Percentiles rank a stretch among this genome's conserved stretches.
Evolutionary conservation across 257 asterid species (phyloP).

Genomic region (Paraleonurus japonicus): DNA sequence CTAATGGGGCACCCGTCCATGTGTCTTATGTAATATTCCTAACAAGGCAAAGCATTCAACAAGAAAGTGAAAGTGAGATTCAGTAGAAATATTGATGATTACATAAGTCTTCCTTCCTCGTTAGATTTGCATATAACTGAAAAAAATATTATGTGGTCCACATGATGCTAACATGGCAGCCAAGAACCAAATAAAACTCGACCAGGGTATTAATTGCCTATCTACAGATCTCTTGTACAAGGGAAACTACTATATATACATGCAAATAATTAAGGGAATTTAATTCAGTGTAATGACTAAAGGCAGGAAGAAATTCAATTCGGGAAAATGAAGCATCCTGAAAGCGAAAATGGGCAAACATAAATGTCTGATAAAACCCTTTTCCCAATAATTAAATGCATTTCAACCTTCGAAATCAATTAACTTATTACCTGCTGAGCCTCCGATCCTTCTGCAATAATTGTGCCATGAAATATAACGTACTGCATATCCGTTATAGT

Average conservation of each 20-base stretch:
- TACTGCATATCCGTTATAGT: slow-evolving; percentile 72
- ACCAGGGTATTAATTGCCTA: background rate
- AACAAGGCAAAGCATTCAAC: slow-evolving; percentile 4
- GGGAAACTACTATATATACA: background rate
- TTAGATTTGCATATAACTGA: slow-evolving; percentile 2
- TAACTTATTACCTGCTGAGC: slow-evolving; percentile 54
- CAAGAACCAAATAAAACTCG: slow-evolving; percentile 5
- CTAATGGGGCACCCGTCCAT: slow-evolving; percentile 59
- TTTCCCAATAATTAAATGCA: background rate
- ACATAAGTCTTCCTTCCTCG: background rate
- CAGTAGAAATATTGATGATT: background rate
- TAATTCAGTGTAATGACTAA: no score
- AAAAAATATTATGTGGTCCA: slow-evolving; percentile 12
- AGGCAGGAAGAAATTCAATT: no score
- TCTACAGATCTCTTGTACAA: background rate
- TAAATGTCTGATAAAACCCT: background rate
- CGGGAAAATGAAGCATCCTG: no score
- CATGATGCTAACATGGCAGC: background rate
- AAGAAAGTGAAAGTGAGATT: background rate
- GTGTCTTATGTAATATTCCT: slow-evolving; percentile 76
- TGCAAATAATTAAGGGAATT: background rate
- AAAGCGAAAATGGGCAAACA: no score
- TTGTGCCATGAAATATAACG: slow-evolving; percentile 60
- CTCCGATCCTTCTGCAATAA: slow-evolving; percentile 50
- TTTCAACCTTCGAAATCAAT: background rate